Conservation (phyloP, 108 stramenopile genomes). For the Nitzschia putrida region DNA sequence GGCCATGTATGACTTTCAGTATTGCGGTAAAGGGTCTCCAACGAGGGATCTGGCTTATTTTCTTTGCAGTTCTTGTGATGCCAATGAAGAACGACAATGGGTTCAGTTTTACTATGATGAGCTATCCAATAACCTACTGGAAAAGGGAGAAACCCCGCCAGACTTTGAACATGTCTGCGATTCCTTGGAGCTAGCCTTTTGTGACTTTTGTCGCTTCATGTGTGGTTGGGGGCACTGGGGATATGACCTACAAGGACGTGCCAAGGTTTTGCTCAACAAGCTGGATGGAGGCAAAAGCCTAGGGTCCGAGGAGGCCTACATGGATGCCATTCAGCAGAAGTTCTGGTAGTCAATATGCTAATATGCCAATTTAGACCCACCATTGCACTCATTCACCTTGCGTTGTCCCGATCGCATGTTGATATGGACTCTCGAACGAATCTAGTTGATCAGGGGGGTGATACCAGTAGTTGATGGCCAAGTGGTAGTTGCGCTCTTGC, state of each 20-base stretch:
- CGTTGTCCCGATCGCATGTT: slow-evolving; percentile 8
- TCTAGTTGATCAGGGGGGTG: slow-evolving; percentile 86
- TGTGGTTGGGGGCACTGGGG: slow-evolving; percentile 79
- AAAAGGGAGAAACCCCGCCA: slow-evolving; percentile 27
- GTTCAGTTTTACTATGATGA: slow-evolving; percentile 44
- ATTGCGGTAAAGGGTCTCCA: slow-evolving; percentile 64
- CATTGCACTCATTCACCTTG: background rate
- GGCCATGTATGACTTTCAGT: slow-evolving; percentile 78
- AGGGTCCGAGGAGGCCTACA: slow-evolving; percentile 59
- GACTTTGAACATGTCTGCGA: slow-evolving; percentile 44
- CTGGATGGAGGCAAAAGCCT: slow-evolving; percentile 60
- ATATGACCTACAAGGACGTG: slow-evolving; percentile 40
- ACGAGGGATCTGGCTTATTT: slow-evolving; percentile 75
- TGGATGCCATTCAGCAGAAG: slow-evolving; percentile 47
- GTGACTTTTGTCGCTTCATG: slow-evolving; percentile 73
- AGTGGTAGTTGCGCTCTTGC: slow-evolving; percentile 47
- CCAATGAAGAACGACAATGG: slow-evolving; percentile 30
- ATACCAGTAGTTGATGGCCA: slow-evolving; percentile 96
- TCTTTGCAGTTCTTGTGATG: slow-evolving; percentile 46
- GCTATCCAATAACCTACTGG: slow-evolving; percentile 19
- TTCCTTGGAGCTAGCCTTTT: slow-evolving; percentile 59
- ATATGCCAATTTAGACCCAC: background rate
- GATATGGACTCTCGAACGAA: slow-evolving; percentile 64
- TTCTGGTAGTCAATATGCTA: slow-evolving; percentile 38
- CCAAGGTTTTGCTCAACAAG: slow-evolving; percentile 38